Evolutionary conservation across 2,329 filamentous ascomycete genomes (phyloP), one percentile per base, ranked within the genome.

Genomic region (Zymoseptoria brevis): DNA sequence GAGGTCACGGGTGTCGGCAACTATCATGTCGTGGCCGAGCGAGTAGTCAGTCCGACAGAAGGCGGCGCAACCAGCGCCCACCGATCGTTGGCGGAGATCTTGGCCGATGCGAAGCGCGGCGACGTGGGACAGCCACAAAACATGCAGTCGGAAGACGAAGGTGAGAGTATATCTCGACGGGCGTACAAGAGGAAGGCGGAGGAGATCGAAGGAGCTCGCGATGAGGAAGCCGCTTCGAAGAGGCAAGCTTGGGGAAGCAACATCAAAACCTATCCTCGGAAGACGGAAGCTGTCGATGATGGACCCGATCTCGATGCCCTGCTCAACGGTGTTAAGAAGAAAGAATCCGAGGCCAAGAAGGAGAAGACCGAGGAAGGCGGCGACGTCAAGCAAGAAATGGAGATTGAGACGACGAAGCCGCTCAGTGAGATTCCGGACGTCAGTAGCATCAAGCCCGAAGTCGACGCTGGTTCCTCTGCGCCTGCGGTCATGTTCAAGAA

Each of bases 1-100:
- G 89, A 94, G 60, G 85, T 96, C 83, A 91, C 92, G 4, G 85
- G 96, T 78, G 86, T 87, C 3, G 90, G 94, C 30, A 89, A 96
- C 56, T 99, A 93, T 93, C 85, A 90, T 60, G 84, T 82, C 5
- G 83, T 89, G 49, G 80, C 84, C 51, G 79, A 78, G 64, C 75
- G 67, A 29, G 67, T 68, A 50, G 66, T 79, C 7, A 61, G 64
- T 5, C 50, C 55, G 9, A 58, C 61, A 21, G 60, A 61, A 4
- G 59, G 58, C 24, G 64, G 61, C 30, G 54, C 57, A 3, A 56
- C 62, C 19, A 63, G 57, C 6, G 60, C 58, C 13, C 56, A 62
- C 41, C 59, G 64, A 21, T 65, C 67, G 13, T 56, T 86, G 21
- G 75, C 80, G 13, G 77, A 79, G 16, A 76, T 79, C 19, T 75